These are phyloP conservation scores for Botrytis byssoidea DNA, from an alignment of 2,329 filamentous ascomycete species.

Conservation along the genomic window DNA sequence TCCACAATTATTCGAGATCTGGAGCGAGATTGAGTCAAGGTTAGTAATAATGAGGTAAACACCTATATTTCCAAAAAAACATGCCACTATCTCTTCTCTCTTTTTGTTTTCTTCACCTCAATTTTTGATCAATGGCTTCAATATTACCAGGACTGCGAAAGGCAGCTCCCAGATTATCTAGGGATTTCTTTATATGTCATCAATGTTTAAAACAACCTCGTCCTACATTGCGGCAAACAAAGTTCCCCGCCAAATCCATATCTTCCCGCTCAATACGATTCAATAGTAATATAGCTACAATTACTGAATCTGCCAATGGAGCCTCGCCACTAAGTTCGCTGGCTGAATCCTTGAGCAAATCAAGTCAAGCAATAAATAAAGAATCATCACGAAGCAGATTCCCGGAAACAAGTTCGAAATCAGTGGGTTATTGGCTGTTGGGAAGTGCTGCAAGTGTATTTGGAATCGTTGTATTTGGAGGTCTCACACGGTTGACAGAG, in stretches of 20 bases:
- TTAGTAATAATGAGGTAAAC: neutral
- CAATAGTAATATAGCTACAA: slow-evolving; percentile 32
- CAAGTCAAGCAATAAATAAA: slow-evolving; percentile 32
- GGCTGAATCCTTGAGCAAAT: slow-evolving; percentile 1
- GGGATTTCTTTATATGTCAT: slow-evolving; percentile 38
- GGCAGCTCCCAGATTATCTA: slow-evolving; percentile 33
- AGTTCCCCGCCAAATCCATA: slow-evolving; percentile 29
- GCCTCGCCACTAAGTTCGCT: slow-evolving; percentile 29
- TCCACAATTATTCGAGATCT: slow-evolving; percentile 7
- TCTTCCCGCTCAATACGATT: slow-evolving; percentile 34
- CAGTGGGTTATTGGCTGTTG: slow-evolving; percentile 87
- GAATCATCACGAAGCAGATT: slow-evolving; percentile 24
- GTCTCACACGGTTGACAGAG: slow-evolving; percentile 89
- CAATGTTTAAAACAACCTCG: slow-evolving; percentile 33
- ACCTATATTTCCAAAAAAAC: neutral
- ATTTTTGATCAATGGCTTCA: slow-evolving; percentile 36
- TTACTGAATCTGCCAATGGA: slow-evolving; percentile 12
- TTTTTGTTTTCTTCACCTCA: neutral
- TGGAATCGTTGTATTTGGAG: slow-evolving; percentile 93
- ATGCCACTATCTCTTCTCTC: slow-evolving; percentile 1
- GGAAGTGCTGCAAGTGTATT: slow-evolving; percentile 92
- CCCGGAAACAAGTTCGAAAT: slow-evolving; percentile 63
- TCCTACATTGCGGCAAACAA: slow-evolving; percentile 18
- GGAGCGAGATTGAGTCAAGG: neutral
- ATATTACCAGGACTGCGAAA: slow-evolving; percentile 35